Evolutionary conservation across 345 rosid species (phyloP).

Genomic region (Hibiscus mutabilis): DNA sequence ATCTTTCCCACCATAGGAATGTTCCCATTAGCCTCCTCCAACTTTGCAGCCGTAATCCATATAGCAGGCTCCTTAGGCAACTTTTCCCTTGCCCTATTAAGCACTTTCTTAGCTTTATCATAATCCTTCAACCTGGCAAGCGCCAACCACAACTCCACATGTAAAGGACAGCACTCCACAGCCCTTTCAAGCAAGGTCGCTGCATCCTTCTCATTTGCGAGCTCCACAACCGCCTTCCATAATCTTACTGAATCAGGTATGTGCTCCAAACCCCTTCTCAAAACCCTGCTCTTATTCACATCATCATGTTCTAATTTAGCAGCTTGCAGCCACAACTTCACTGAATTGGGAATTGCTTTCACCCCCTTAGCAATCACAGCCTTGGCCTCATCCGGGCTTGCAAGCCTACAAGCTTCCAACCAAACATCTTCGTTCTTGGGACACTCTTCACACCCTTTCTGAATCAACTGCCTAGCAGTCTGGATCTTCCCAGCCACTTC

Average conservation of each 20-base stretch:
- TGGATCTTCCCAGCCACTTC: slow-evolving; percentile 91
- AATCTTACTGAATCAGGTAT: slow-evolving; percentile 85
- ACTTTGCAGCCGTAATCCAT: slow-evolving; percentile 92
- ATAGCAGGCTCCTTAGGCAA: slow-evolving; percentile 83
- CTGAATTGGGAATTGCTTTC: slow-evolving; percentile 81
- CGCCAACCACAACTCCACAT: slow-evolving; percentile 84
- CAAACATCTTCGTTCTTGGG: slow-evolving; percentile 87
- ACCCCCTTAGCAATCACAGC: slow-evolving; percentile 82
- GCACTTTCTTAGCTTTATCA: slow-evolving; percentile 65
- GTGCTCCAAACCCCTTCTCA: slow-evolving; percentile 78
- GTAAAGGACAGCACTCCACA: slow-evolving; percentile 93
- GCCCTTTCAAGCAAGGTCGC: slow-evolving; percentile 74
- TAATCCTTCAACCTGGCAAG: slow-evolving; percentile 81
- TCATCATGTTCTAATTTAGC: slow-evolving; percentile 78
- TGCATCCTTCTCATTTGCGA: slow-evolving; percentile 72
- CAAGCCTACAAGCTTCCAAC: slow-evolving; percentile 87
- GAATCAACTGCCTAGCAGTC: slow-evolving; percentile 73
- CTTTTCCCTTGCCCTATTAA: slow-evolving; percentile 65
- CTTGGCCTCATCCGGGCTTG: slow-evolving; percentile 85
- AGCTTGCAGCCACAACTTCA: slow-evolving; percentile 84
- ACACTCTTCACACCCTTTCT: slow-evolving; percentile 88
- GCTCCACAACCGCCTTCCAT: slow-evolving; percentile 86
- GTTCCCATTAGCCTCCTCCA: slow-evolving; percentile 92
- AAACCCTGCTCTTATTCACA: slow-evolving; percentile 64
- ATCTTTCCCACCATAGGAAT: slow-evolving; percentile 68